Evolutionary conservation across 2,329 filamentous ascomycete genomes (phyloP), one percentile per base, ranked within the genome.

Genomic region (Botryotinia convoluta): DNA sequence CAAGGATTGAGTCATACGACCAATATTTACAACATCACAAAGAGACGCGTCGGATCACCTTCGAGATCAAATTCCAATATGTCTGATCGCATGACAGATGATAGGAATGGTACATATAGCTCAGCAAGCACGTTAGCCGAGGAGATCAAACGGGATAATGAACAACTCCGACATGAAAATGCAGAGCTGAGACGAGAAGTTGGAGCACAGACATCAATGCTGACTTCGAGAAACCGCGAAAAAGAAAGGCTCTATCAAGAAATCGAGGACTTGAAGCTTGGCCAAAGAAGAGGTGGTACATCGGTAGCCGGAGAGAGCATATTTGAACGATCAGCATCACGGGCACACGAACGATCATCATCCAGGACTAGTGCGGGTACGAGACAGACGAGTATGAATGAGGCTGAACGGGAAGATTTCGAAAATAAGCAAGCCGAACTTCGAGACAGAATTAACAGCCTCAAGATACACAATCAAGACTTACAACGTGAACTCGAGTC

Each of bases 201-300:
- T 44, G 94, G 95, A 75, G 96, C 96, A 4, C 96, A 99, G 81
- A 97, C 95, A 0, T 98, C 95, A 0, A 98, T 99, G 94, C 87
- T 99, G 48, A 98, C 95, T 1, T 98, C 96, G 51, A 89, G 96
- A 37, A 98, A 98, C 80, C 92, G 94, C 39, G 96, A 99, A 81
- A 97, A 97, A 80, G 95, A 98, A 81, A 90, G 94, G 8, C 86
- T 99, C 14, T 97, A 98, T 82, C 94, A 97, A 80, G 95, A 99
- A 81, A 98, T 98, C 75, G 96, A 99, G 83, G 95, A 98, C 75
- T 86, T 99, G 75, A 99, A 98, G 83, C 90, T 98, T 78, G 90
- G 92, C 2, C 91, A 94, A 77, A 91, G 94, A 72, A 90, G 93
- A 75, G 89, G 89, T 44, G 92, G 87, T 6, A 86, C 87, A 1